Conservation (phyloP, 257 asterid species). For the Primulina eburnea region DNA sequence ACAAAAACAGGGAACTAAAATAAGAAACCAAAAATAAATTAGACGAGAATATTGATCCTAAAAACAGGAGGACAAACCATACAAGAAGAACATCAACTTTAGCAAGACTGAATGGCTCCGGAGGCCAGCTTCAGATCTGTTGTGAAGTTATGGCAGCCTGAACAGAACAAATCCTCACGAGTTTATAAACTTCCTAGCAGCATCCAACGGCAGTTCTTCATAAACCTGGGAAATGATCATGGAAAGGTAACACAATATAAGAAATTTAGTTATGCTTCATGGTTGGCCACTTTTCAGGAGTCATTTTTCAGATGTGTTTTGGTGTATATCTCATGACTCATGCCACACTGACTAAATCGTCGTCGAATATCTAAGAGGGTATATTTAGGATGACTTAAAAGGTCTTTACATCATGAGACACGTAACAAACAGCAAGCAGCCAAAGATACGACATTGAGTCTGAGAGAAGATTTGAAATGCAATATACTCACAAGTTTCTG, state of each 20-base stretch:
- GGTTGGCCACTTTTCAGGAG: neutral
- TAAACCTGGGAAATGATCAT: conserved; percentile 46
- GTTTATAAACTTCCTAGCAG: conserved; percentile 49
- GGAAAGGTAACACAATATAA: neutral
- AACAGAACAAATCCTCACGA: conserved; percentile 23
- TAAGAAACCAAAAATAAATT: too few relatives aligned
- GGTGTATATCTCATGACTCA: neutral
- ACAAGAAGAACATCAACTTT: too few relatives aligned
- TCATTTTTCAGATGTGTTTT: neutral
- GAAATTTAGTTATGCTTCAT: neutral
- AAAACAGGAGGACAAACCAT: too few relatives aligned
- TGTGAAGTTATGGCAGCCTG: neutral
- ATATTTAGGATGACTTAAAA: neutral
- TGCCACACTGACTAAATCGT: neutral
- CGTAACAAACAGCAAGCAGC: neutral
- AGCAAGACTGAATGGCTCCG: too few relatives aligned
- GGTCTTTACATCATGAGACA: neutral
- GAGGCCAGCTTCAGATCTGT: too few relatives aligned
- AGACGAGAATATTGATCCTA: too few relatives aligned
- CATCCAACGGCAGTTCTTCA: conserved; percentile 60
- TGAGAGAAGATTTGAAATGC: conserved; percentile 13
- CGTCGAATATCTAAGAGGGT: too few relatives aligned
- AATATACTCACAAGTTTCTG: conserved; percentile 56
- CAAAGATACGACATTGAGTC: neutral
- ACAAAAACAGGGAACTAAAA: neutral